These are phyloP conservation scores for Biscutella laevigata DNA, from an alignment of 441 rosid genomes.

Conservation along the genomic window DNA sequence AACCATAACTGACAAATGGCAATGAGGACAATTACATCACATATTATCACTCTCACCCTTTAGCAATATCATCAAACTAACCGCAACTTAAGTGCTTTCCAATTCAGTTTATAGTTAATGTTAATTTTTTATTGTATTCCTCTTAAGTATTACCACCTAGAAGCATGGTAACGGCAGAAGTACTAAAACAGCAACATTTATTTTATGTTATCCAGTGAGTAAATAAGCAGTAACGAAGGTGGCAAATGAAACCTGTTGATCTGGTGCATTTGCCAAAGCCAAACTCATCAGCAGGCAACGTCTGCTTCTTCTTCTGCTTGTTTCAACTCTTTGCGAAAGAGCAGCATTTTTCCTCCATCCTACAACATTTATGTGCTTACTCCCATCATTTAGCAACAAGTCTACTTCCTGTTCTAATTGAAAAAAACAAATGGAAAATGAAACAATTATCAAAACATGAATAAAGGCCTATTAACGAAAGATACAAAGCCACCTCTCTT, in stretches of 20 bases:
- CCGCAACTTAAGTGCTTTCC: not conserved
- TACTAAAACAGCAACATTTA: constrained; percentile 9
- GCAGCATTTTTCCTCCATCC: constrained; percentile 88
- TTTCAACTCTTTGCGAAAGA: constrained; percentile 82
- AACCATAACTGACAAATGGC: not conserved
- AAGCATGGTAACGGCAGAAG: not conserved
- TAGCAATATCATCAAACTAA: not conserved
- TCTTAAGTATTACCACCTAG: not conserved
- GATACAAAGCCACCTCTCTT: constrained; percentile 19
- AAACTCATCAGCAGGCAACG: constrained; percentile 93
- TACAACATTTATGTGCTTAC: constrained; percentile 89
- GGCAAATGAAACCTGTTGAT: constrained; percentile 59
- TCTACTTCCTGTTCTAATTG: constrained; percentile 78
- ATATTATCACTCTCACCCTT: not conserved
- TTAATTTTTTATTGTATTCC: not conserved
- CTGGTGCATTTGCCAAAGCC: constrained; percentile 81
- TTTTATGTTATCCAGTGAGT: constrained; percentile 4
- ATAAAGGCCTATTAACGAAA: constrained; percentile 3
- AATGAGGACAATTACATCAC: not conserved
- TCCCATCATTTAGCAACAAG: constrained; percentile 96
- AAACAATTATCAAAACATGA: constrained; percentile 13
- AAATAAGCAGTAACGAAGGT: constrained; percentile 8
- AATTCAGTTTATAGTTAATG: not conserved
- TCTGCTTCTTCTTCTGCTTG: constrained; percentile 95
- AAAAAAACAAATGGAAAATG: constrained; percentile 21